Evolutionary conservation across 495 filamentous ascomycete genomes (phyloP), one percentile per base, ranked within the genome.

Genomic region (Halenospora varia): DNA sequence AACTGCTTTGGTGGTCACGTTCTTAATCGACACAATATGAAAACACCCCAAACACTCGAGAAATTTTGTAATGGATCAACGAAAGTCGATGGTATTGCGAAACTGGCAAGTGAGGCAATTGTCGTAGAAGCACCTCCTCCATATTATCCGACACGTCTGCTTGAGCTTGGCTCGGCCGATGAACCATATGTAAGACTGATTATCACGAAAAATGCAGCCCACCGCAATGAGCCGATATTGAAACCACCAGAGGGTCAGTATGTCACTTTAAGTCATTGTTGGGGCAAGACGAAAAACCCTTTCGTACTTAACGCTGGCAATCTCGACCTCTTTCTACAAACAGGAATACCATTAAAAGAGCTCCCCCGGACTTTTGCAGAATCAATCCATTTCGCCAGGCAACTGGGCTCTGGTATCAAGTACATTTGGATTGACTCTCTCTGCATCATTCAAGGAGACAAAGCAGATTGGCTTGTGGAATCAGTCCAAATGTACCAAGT

Each of bases 401-500:
- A 23, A 6, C 47, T 62, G 20, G 42, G 51, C 2, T 3, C 3
- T 9, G 25, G 39, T 11, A 25, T 62, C 9, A n/a, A 42, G 22
- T 63, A 63, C 23, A 46, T 63, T n/a, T 63, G 51, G 61, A 60
- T 63, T 25, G 61, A 63, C 41, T 55, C 55, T n/a, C 47, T 56
- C 2, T 49, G 47, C 23, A 49, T 49, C n/a, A 49, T 49, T 3
- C 47, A 49, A 25, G 20, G 20, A 10, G 11, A 49, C 10, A 25
- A 19, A 4, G 23, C 10, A 24, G 57, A 60, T 25, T 60, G 57
- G 57, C 20, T 42, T 1, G 4, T 26, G 3, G 29, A 59, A 23
- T 29, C 56, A 15, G 23, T 50, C 9, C 8, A 25, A 23, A 59
- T 59, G 56, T n/a, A 35, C 49, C 9, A 54, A 13, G 45, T 59